A percentile compares a stretch with the other conserved stretches of the same genome.
These are phyloP conservation scores for Ramularia endophylla DNA, from an alignment of 2,329 filamentous ascomycete species.

Conservation along the genomic window DNA sequence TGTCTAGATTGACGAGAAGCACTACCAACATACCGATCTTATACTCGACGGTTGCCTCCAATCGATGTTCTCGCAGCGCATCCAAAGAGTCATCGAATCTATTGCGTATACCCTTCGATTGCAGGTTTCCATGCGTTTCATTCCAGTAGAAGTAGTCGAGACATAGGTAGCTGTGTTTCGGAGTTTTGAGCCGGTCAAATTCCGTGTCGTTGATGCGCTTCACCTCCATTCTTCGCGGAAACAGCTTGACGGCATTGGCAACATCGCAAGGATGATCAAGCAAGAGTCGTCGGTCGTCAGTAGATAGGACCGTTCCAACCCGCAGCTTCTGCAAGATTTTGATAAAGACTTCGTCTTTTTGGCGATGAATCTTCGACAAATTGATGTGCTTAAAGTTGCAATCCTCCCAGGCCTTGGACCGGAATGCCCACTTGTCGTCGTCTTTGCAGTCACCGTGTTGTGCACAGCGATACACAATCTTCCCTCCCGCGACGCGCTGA, in stretches of 20 bases:
- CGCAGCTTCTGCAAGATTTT: conserved; percentile 51
- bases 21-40: conserved; percentile 50
- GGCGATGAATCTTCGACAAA: conserved; percentile 52
- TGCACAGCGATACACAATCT: conserved; percentile 29
- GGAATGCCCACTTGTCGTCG: conserved; percentile 56
- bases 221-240: conserved; percentile 20
- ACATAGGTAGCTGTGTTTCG: conserved; percentile 25
- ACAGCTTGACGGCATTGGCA: conserved; percentile 29
- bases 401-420: conserved; percentile 49
- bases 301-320: conserved; percentile 38
- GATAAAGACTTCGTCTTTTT: conserved; percentile 50
- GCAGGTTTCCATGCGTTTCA: conserved; percentile 10
- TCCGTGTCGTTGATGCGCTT: conserved; percentile 14
- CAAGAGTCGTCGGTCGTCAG: conserved; percentile 37
- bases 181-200: conserved; percentile 7
- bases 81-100: conserved; percentile 25
- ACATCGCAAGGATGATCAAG: conserved; percentile 36
- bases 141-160: conserved; percentile 37
- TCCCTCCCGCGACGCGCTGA: conserved; percentile 24
- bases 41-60: conserved; percentile 39
- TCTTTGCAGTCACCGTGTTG: conserved; percentile 38
- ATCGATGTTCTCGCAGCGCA: conserved; percentile 36
- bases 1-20: conserved; percentile 46
- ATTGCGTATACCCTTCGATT: conserved; percentile 10
- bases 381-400: conserved; percentile 51